Conservation (phyloP, 140 eudicot genomes). For the Cichorium intybus region DNA sequence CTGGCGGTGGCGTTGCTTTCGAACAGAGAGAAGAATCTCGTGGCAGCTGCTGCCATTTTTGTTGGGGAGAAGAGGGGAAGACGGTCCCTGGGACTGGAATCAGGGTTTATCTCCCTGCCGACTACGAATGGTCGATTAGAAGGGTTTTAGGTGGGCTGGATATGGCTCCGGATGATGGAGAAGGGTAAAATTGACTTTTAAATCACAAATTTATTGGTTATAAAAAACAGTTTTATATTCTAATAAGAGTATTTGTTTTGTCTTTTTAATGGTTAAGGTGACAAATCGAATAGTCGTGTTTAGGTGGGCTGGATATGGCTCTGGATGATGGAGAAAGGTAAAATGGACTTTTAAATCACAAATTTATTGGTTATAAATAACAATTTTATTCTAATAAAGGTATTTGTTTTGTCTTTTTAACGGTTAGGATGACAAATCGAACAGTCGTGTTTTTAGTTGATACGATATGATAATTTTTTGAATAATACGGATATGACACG, state of each 20-base stretch:
- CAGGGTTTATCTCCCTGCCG: constrained; percentile 15
- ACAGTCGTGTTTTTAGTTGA: too few species aligned
- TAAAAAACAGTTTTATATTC: too few species aligned
- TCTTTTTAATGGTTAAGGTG: too few species aligned
- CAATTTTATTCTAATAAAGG: too few species aligned
- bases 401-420: too few species aligned
- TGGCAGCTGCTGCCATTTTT: constrained; percentile 43
- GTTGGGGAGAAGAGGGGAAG: background rate
- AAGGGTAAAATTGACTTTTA: constrained; percentile 7
- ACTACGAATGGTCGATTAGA: background rate
- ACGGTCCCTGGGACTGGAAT: background rate
- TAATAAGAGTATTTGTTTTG: too few species aligned
- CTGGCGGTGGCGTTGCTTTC: constrained; percentile 39
- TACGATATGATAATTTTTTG: too few species aligned
- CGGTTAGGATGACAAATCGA: too few species aligned
- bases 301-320: too few species aligned
- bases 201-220: background rate
- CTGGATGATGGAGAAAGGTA: background rate
- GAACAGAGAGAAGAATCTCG: constrained; percentile 37
- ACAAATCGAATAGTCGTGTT: too few species aligned
- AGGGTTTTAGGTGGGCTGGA: constrained; percentile 23
- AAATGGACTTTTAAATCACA: background rate
- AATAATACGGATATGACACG: too few species aligned
- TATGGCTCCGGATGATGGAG: background rate
- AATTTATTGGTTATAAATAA: too few species aligned